Evolutionary conservation across 2,329 filamentous ascomycete genomes (phyloP).

Genomic region (Zalaria obscura): DNA sequence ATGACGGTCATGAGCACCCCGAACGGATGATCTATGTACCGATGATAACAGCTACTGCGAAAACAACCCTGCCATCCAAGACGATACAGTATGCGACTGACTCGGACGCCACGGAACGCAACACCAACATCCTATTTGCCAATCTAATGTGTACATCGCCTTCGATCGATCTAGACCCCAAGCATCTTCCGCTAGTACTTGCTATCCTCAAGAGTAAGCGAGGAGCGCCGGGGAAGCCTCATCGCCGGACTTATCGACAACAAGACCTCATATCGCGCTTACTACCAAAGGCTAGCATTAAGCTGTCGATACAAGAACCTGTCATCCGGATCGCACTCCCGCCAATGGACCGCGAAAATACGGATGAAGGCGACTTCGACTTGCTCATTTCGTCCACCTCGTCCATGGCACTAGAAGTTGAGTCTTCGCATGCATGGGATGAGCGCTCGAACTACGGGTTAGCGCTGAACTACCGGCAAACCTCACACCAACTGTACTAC

Average conservation of each 20-base stretch:
- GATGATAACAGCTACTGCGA: conserved; percentile 91
- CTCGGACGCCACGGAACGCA: conserved; percentile 60
- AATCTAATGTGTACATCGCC: conserved; percentile 95
- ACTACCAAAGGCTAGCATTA: conserved; percentile 84
- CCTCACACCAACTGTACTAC: conserved; percentile 85
- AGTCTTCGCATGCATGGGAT: conserved; percentile 83
- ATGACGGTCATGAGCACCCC: conserved; percentile 74
- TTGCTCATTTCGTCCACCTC: conserved; percentile 91
- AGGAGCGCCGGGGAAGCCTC: conserved; percentile 6
- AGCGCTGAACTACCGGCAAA: conserved; percentile 65
- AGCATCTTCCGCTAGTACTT: conserved; percentile 74
- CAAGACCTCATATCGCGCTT: conserved; percentile 69
- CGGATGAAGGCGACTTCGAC: conserved; percentile 70
- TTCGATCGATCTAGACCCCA: conserved; percentile 82
- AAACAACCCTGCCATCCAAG: conserved; percentile 88
- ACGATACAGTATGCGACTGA: conserved; percentile 68
- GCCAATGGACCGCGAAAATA: conserved; percentile 45
- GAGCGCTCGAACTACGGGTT: conserved; percentile 80
- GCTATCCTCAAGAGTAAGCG: conserved; percentile 49
- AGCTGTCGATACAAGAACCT: conserved; percentile 92
- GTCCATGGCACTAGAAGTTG: conserved; percentile 80
- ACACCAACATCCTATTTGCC: conserved; percentile 90
- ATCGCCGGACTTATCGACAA: conserved; percentile 11
- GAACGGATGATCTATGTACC: conserved; percentile 86
- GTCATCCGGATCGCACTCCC: conserved; percentile 82